Base-by-base conservation (phyloP, 163 green algal genomes). In the Chlamydomonas reinhardtii region DNA sequence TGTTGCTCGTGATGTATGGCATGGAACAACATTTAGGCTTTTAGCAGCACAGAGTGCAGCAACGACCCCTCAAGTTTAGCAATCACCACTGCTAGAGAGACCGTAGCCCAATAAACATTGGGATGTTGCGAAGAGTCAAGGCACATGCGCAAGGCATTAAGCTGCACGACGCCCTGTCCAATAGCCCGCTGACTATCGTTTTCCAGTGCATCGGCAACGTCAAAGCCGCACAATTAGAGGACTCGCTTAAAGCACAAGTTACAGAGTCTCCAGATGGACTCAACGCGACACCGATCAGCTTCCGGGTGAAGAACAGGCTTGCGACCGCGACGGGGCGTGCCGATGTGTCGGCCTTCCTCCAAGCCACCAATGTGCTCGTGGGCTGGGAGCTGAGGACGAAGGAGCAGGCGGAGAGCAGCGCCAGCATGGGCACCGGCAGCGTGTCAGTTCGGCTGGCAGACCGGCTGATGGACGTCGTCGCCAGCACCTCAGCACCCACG, bases 201-300 rank as follows among this genome's bases (percentile, higher is more conserved):
- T 86, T 80, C 70, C 80, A 86, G 70, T 86, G 80, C 70, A 86
- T 86, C 69, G 80, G 80, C 34, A 79, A 86, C 80, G 80, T 86
- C 11, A 86, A 86, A 61, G 70, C 80, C 16, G 80, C 70, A 25
- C 80, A 86, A 35, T 56, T 86, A 8, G 80, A 86, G 35, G 80
- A 86, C 24, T 32, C 80, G 0, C 27, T 86, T 3, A 19, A 34
- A 31, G 69, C 27, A 27, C 70, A 86, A 27, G 52, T 79, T 0
- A 29, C 70, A 2, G 54, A 34, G 54, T 37, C 56, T 19, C 24
- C 75, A 37, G 43, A 73, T 54, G 54, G 34, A 6, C 34, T 65
- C 35, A 79, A 29, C 24, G 80, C 80, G 4, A 59, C 74, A 17
- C 80, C 80, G 15, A n/a, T 86, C 17, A 86, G 80, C 70, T 86